Conservation (phyloP, 2,329 filamentous ascomycete species). For the Ophiocordyceps robertsii region DNA sequence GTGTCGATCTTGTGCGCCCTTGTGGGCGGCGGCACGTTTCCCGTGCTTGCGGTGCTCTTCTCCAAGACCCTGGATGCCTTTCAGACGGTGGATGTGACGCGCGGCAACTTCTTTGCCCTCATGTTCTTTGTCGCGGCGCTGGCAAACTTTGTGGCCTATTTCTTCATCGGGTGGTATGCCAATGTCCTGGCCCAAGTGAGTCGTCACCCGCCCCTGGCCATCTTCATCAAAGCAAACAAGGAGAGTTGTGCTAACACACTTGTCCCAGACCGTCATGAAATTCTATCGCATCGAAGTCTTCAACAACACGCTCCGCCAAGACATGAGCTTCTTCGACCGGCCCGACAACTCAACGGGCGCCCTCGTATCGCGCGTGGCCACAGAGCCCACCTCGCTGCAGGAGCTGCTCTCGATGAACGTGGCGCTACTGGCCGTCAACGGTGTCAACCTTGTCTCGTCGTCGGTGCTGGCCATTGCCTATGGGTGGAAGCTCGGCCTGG, state of each 20-base stretch:
- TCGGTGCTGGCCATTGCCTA: constrained; percentile 29
- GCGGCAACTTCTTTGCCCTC: constrained; percentile 37
- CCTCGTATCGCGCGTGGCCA: constrained; percentile 21
- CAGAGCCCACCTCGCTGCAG: constrained; percentile 31
- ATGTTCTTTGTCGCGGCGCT: constrained; percentile 43
- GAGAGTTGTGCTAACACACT: too few relatives aligned
- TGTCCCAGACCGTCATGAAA: constrained; percentile 16
- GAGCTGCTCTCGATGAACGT: constrained; percentile 37
- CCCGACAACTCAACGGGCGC: constrained; percentile 23
- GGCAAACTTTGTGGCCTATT: constrained; percentile 30
- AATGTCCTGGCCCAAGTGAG: constrained; percentile 22
- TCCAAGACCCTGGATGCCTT: constrained; percentile 25
- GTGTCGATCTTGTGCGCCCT: constrained; percentile 10
- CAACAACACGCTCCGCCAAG: constrained; percentile 37
- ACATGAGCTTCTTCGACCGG: constrained; percentile 33
- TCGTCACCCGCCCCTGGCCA: too few relatives aligned
- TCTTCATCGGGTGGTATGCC: constrained; percentile 19
- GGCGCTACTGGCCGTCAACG: constrained; percentile 29
- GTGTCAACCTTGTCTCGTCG: constrained; percentile 30
- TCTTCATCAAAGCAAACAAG: too few relatives aligned
- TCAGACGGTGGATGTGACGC: constrained; percentile 14
- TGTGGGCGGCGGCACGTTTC: constrained; percentile 21
- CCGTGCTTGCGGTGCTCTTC: constrained; percentile 26
- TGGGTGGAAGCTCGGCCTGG: constrained; percentile 37
- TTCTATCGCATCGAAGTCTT: constrained; percentile 28